phyloP scores from a whole-genome alignment of 176 grass and related monocot species.

The Echinochloa phyllopogon region DNA sequence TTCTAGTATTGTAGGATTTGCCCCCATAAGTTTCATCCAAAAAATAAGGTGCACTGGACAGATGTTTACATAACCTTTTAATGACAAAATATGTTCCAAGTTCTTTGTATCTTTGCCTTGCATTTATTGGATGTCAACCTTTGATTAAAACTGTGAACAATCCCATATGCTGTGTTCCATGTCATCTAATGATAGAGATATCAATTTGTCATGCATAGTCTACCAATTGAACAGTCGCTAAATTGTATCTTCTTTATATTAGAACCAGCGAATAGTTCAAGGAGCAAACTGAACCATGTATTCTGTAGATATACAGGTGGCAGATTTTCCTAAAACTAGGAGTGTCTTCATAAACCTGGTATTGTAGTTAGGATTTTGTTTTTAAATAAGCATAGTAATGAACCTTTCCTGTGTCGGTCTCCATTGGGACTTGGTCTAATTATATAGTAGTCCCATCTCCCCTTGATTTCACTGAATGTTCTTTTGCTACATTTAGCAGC shows the following conservation, averaged over 20 bases:
- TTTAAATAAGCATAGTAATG: background rate
- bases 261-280: background rate
- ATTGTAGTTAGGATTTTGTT: background rate
- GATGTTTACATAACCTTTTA: background rate
- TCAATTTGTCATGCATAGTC: background rate
- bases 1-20: background rate
- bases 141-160: background rate
- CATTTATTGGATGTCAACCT: background rate
- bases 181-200: background rate
- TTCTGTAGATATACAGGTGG: background rate
- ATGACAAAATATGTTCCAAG: background rate
- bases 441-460: background rate
- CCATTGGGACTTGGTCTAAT: background rate
- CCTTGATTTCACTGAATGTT: slow-evolving; percentile 12
- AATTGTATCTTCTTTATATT: background rate
- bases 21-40: background rate
- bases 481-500: background rate
- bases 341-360: background rate
- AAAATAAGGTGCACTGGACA: background rate
- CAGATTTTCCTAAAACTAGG: background rate
- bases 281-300: background rate
- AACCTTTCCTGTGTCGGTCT: background rate
- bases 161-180: background rate
- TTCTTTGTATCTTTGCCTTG: background rate
- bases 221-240: background rate